A percentile compares a stretch with the other conserved stretches of the same genome.
phyloP scores from a whole-genome alignment of 192 early-diverging fungal genomes.

The Backusella liffmaniae region DNA sequence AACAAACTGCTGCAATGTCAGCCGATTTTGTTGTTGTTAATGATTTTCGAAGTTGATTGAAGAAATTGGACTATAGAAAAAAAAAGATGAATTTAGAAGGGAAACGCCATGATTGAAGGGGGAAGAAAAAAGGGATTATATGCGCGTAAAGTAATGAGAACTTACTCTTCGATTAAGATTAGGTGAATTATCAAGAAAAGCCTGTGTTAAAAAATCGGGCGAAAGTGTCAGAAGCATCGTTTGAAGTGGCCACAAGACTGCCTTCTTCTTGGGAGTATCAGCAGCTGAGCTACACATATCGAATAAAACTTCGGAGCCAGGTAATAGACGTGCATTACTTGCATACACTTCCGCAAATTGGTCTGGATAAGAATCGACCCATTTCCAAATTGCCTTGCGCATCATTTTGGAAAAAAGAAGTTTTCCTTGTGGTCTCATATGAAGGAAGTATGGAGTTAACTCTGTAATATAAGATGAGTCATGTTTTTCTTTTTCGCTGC shows the following conservation, averaged over 20 bases:
- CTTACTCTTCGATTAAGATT: conserved; percentile 47
- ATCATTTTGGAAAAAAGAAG: conserved; percentile 72
- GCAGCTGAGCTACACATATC: conserved; percentile 61
- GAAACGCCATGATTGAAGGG: too few relatives aligned
- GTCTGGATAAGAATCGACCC: conserved; percentile 78
- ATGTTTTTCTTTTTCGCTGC: neutral
- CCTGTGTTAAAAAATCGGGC: conserved; percentile 73
- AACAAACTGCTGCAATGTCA: conserved; percentile 66
- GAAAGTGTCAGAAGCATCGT: conserved; percentile 80
- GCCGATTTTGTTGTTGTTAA: conserved; percentile 47
- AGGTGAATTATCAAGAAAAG: conserved; percentile 43
- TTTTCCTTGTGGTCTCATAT: conserved; percentile 65
- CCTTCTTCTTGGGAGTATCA: conserved; percentile 54
- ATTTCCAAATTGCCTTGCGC: conserved; percentile 86
- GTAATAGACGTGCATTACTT: conserved; percentile 46
- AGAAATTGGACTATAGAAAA: conserved; percentile 40
- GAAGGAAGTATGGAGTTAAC: conserved; percentile 46
- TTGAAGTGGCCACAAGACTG: conserved; percentile 85
- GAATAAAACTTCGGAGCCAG: conserved; percentile 71
- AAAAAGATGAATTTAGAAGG: neutral
- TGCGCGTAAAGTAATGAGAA: too few relatives aligned
- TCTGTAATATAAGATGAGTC: conserved; percentile 30
- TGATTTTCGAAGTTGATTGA: conserved; percentile 53
- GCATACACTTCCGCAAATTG: conserved; percentile 78
- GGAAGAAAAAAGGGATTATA: too few relatives aligned